These are phyloP conservation scores for Myxozyma monticola DNA, from an alignment of 805 yeast genomes.

Conservation along the genomic window DNA sequence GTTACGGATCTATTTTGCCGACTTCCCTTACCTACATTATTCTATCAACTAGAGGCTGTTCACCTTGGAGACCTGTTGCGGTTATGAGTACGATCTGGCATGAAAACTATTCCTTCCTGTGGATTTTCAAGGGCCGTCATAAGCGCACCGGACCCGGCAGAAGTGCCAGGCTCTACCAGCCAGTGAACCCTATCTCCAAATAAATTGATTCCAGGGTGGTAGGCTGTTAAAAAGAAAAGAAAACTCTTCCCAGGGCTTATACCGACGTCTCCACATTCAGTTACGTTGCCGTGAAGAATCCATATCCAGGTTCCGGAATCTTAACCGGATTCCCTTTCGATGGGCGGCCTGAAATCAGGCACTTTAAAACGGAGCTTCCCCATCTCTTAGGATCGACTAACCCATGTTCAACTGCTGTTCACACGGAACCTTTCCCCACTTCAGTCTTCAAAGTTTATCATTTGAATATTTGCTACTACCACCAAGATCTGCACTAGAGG, in stretches of 20 bases:
- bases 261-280: slow-evolving; percentile 47
- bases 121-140: slow-evolving; percentile 42
- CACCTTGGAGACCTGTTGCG: slow-evolving; percentile 51
- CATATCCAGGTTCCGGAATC: slow-evolving; percentile 48
- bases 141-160: slow-evolving; percentile 42
- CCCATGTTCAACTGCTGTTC: slow-evolving; percentile 48
- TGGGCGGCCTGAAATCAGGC: slow-evolving; percentile 42
- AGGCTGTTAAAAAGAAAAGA: slow-evolving; percentile 47
- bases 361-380: slow-evolving; percentile 42
- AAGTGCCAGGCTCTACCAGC: slow-evolving; percentile 45
- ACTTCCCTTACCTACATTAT: slow-evolving; percentile 47
- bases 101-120: slow-evolving; percentile 45
- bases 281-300: slow-evolving; percentile 46
- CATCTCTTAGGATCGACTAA: slow-evolving; percentile 47
- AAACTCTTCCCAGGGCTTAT: slow-evolving; percentile 47
- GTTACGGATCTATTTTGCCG: slow-evolving; percentile 48
- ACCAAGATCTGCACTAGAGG: slow-evolving; percentile 48
- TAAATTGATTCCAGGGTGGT: slow-evolving; percentile 47
- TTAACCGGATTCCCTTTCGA: slow-evolving; percentile 49
- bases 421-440: slow-evolving; percentile 48
- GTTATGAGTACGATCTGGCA: slow-evolving; percentile 48
- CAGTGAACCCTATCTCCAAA: slow-evolving; percentile 46
- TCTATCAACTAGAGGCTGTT: slow-evolving; percentile 49
- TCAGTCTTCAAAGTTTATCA: slow-evolving; percentile 47
- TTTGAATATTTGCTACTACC: slow-evolving; percentile 47